Conservation (phyloP, 106 monocot genomes). For the Dioscorea zingiberensis region DNA sequence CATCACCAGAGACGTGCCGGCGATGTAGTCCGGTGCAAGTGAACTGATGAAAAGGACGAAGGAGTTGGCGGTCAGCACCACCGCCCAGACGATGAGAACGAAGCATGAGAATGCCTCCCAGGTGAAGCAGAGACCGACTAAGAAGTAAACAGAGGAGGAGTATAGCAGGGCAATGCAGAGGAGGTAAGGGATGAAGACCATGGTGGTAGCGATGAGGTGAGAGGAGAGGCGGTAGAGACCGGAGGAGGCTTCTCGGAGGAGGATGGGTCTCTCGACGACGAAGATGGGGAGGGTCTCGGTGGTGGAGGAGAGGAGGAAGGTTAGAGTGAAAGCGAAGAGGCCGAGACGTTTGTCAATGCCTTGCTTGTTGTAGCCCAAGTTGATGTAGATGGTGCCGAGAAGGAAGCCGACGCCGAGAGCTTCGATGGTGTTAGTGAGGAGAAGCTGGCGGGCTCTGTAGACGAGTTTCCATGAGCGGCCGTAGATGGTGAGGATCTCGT, state of each 20-base stretch:
- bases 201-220: constrained; percentile 64
- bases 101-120: constrained; percentile 62
- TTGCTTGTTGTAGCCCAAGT: constrained; percentile 44
- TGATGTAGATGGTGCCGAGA: constrained; percentile 79
- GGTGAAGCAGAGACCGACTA: constrained; percentile 78
- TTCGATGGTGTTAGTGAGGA: constrained; percentile 75
- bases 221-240: constrained; percentile 93
- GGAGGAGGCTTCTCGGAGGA: constrained; percentile 67
- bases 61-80: constrained; percentile 89
- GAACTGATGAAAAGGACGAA: constrained; percentile 88
- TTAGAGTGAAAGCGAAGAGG: constrained; percentile 95
- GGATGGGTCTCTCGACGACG: constrained; percentile 70
- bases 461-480: constrained; percentile 62
- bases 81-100: constrained; percentile 66
- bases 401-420: constrained; percentile 67
- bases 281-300: constrained; percentile 93
- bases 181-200: constrained; percentile 93
- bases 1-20: constrained; percentile 78
- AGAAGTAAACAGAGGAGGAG: constrained; percentile 69
- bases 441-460: constrained; percentile 70
- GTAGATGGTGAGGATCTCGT: constrained; percentile 58
- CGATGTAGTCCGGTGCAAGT: constrained; percentile 86
- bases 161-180: constrained; percentile 64
- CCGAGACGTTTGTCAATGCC: constrained; percentile 80
- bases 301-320: constrained; percentile 91